Base-by-base conservation (phyloP, 2,329 filamentous ascomycete genomes). In the Pseudodiploospora longispora region DNA sequence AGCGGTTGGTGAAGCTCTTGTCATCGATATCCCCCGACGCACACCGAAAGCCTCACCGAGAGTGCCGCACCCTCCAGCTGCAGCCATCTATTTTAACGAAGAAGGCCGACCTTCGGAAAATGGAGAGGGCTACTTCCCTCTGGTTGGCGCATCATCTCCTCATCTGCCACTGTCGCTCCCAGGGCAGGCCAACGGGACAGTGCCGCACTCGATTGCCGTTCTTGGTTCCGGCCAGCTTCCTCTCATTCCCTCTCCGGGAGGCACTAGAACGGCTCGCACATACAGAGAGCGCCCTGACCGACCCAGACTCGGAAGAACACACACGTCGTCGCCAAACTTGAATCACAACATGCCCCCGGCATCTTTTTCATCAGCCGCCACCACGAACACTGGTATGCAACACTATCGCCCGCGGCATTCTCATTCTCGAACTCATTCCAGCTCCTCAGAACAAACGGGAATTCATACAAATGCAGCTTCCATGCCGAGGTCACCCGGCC, bases 11-110 rank as follows among this genome's bases (percentile, higher is more conserved):
- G 93, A 98, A 59, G 93, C 93, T 6, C 74, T 98, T 49, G 61
- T 96, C 51, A 95, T 98, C 58, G 90, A 97, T 55, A 81, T 94
- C 10, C 87, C 89, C 10, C 79, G 82, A 43, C 78, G 84, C 47
- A 90, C 87, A 0, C 89, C 90, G 1, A 85, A 83, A 53, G 82
- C 86, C 8, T 95, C 89, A 7, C 90, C 90, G 3, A 75, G 82
- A 47, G 61, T 65, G 6, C 72, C 53, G 65, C 75, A 44, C 60
- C 69, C 38, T 10, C 12, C 32, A 63, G 69, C 52, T 57, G 64
- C 38, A 59, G 66, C 72, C 38, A 69, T 70, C 48, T 79, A 78
- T 57, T 76, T 78, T 57, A 59, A 72, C 50, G 83, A 88, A 29
- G 82, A 86, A 27, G 68, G 70, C 19, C 71, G 79, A 31, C 84